phyloP scores from a whole-genome alignment of 371 early-diverging fungal species.

The Lichtheimia corymbifera region DNA sequence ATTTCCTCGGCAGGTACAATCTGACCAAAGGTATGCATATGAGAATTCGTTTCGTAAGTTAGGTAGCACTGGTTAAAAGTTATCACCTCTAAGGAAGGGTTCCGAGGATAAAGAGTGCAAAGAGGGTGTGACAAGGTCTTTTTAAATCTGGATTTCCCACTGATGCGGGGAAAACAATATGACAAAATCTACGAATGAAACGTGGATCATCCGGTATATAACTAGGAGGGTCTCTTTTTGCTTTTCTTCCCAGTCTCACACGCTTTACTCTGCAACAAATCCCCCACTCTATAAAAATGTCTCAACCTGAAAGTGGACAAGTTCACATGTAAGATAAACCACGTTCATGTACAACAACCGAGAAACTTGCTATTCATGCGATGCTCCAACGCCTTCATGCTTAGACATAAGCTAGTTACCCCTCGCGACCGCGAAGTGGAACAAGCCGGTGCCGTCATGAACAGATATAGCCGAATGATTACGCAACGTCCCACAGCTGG shows the following conservation, averaged over 20 bases:
- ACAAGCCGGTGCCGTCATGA: slow-evolving; percentile 34
- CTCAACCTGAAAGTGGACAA: slow-evolving; percentile 8
- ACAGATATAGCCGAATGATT: slow-evolving; percentile 81
- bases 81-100: too few relatives aligned
- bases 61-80: too few relatives aligned
- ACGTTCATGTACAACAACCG: background rate
- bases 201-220: too few relatives aligned
- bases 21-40: too few relatives aligned
- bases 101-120: too few relatives aligned
- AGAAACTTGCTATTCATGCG: background rate
- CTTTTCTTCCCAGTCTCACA: background rate
- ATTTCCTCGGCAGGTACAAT: too few relatives aligned
- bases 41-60: too few relatives aligned
- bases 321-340: slow-evolving; percentile 7
- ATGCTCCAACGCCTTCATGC: background rate
- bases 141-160: too few relatives aligned
- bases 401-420: slow-evolving; percentile 33
- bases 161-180: too few relatives aligned
- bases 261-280: background rate
- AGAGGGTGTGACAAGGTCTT: too few relatives aligned
- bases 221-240: background rate
- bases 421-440: slow-evolving; percentile 34
- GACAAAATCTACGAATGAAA: too few relatives aligned
- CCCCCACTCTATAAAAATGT: background rate
- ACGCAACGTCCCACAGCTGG: slow-evolving; percentile 91